Base-by-base conservation (phyloP, 2,329 filamentous ascomycete species). In the Zasmidium cellare region DNA sequence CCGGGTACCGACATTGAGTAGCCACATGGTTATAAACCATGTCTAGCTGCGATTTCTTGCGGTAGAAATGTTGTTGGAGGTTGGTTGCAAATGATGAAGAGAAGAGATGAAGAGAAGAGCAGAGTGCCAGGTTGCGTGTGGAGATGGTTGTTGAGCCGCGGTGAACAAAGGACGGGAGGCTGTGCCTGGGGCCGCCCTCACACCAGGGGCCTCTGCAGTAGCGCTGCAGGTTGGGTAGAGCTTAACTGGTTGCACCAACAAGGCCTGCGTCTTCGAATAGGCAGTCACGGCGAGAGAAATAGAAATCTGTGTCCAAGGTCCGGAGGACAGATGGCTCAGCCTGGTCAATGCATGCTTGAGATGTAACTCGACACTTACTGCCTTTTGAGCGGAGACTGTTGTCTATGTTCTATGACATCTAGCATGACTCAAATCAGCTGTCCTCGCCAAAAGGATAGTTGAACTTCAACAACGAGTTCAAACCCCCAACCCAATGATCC, bases 381-480 rank as follows among this genome's bases (percentile, higher is more conserved):
- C 16, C 6, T 9, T 18, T n/a, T 41, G 35, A 41, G 35, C 35
- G 3, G 35, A 41, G 35, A 41, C 16, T 41, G 35, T n/a, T 14
- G 35, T 41, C 35, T 41, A 41, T 41, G 35, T 41, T 41, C 11
- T 41, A 41, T 41, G 35, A 41, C 35, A 41, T 41, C 35, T 41
- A 41, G 7, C 35, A 18, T 18, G 3, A 18, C 5, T 9, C 19
- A 47, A 19, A 16, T 18, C 25, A 58, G 23, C 56, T 54, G 35
- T 80, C 80, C 68, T 89, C 88, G 0, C 94, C 94, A 80, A 97
- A 97, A 0, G 93, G 92, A 76, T 96, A 91, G 74, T 99, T 99
- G 73, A 97, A 99, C 78, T 99, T 99, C 66, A 99, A 77, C 69
- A 97, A 73, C 9, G 91, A 91, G 71, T 96, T 99, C 70, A 99